Conservation (phyloP, 371 early-diverging fungal genomes). For the Choanephora cucurbitarum region DNA sequence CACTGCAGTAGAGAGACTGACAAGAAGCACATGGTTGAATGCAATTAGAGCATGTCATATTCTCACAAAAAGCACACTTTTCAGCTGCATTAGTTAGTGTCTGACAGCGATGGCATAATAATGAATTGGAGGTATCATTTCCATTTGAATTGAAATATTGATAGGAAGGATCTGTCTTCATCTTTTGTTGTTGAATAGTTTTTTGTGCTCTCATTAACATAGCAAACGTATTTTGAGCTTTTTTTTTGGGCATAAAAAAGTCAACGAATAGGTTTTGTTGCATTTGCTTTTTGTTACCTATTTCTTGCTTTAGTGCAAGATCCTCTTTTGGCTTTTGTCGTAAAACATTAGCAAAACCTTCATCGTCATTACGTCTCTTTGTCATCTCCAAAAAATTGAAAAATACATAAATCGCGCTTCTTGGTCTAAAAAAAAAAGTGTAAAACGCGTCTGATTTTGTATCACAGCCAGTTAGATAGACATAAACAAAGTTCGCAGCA, state of each 20-base stretch:
- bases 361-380: conserved; percentile 25
- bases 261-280: neutral
- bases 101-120: neutral
- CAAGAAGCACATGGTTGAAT: conserved; percentile 18
- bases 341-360: conserved; percentile 22
- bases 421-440: too few relatives aligned
- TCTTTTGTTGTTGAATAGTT: neutral
- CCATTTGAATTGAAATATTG: conserved; percentile 10
- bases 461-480: too few relatives aligned
- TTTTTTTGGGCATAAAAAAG: neutral
- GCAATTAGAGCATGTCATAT: conserved; percentile 13
- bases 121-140: neutral
- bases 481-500: too few relatives aligned
- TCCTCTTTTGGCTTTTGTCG: conserved; percentile 24
- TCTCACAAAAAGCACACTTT: conserved; percentile 18
- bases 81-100: neutral
- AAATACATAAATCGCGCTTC: too few relatives aligned
- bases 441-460: too few relatives aligned
- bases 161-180: neutral
- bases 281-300: too few relatives aligned
- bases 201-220: conserved; percentile 25
- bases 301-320: conserved; percentile 13
- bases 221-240: conserved; percentile 21
- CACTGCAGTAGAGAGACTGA: conserved; percentile 13
- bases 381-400: conserved; percentile 11